phyloP scores from a whole-genome alignment of 441 rosid genomes.

The Adansonia rubrostipa region DNA sequence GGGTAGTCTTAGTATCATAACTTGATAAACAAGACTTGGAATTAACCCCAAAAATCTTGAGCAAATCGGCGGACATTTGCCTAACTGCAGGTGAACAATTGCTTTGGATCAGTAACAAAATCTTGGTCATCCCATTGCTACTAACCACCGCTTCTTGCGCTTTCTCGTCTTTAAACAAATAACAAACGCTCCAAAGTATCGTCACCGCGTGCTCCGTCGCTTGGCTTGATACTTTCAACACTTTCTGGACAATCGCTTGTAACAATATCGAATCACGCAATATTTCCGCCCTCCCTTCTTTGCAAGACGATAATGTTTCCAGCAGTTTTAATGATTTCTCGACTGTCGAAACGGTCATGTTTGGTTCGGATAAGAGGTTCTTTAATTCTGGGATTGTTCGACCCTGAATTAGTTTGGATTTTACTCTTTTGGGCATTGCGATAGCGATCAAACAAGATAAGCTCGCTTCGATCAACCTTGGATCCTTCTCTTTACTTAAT shows the following conservation, averaged over 20 bases:
- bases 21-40: conserved; percentile 60
- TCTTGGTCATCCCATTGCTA: conserved; percentile 68
- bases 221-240: conserved; percentile 65
- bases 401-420: conserved; percentile 45
- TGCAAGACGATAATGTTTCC: conserved; percentile 54
- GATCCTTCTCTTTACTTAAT: conserved; percentile 46
- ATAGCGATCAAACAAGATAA: conserved; percentile 58
- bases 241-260: conserved; percentile 63
- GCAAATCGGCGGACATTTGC: conserved; percentile 73
- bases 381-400: conserved; percentile 42
- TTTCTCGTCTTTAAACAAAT: conserved; percentile 57
- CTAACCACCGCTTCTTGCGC: conserved; percentile 67
- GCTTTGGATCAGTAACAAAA: conserved; percentile 83
- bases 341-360: conserved; percentile 37
- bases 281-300: conserved; percentile 65
- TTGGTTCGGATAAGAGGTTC: conserved; percentile 45
- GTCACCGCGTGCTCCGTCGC: conserved; percentile 88
- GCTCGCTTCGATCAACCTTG: conserved; percentile 51
- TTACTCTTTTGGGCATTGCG: conserved; percentile 53
- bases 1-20: conserved; percentile 85
- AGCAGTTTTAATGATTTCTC: conserved; percentile 76
- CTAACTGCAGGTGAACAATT: conserved; percentile 68
- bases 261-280: conserved; percentile 45
- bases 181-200: conserved; percentile 76
- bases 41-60: conserved; percentile 60